Percentiles rank a stretch among this genome's conserved stretches.
Conservation (phyloP, 306 rosid species). For the Pterocarpus macrocarpus region DNA sequence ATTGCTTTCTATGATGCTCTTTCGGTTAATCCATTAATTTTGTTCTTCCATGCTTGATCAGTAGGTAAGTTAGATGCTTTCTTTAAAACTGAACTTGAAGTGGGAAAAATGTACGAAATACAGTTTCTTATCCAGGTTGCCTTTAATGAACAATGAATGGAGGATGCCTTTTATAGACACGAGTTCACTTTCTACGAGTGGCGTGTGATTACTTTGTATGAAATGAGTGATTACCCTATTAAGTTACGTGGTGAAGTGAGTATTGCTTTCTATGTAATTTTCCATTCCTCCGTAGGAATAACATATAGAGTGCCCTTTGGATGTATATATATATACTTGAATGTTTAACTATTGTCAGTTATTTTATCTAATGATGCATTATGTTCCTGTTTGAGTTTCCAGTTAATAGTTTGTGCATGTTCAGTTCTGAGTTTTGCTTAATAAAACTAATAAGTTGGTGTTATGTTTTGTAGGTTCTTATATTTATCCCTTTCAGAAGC, state of each 20-base stretch:
- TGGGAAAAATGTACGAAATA: background rate
- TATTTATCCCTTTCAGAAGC: background rate
- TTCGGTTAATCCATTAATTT: too few relatives aligned
- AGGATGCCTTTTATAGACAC: background rate
- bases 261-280: background rate
- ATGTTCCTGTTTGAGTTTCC: background rate
- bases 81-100: constrained; percentile 1
- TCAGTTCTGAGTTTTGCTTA: background rate
- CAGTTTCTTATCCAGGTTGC: background rate
- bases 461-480: background rate
- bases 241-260: background rate
- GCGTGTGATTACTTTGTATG: background rate
- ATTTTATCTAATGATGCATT: background rate
- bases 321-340: background rate
- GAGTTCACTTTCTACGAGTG: background rate
- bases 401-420: background rate
- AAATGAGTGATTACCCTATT: background rate
- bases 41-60: too few relatives aligned
- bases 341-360: background rate
- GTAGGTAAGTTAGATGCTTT: background rate
- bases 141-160: background rate
- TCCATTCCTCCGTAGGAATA: background rate
- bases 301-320: background rate
- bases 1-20: too few relatives aligned
- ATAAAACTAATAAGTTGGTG: background rate